Evolutionary conservation across 345 rosid species (phyloP), one percentile per base, ranked within the genome.

Genomic region (Garcia nutans): DNA sequence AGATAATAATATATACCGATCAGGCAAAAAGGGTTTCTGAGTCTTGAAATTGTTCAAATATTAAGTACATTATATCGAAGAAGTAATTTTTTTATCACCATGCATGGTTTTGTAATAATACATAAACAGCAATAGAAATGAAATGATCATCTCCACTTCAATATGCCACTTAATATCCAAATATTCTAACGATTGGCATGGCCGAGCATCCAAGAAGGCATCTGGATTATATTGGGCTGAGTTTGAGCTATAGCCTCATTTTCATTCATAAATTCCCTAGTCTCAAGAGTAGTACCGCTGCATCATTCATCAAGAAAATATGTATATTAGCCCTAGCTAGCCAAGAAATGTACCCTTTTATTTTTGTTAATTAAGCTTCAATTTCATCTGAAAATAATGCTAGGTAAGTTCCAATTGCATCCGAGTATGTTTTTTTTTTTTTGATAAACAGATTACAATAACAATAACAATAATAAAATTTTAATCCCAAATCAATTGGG

Each of bases 201-300:
- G 69, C 67, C 65, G 64, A 89, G 76, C 91, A 89, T 79, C 93
- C 93, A 89, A 0, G 77, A 72, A 3, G 91, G 91, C 60, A 89
- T 79, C 55, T 69, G 70, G 0, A 73, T 74, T 23, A 67, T 20
- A 12, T 68, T 12, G 12, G 76, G 74, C 28, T 68, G 84, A 44
- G 78, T n/a, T 50, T 71, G 81, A 70, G 71, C 67, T 55, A 72
- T 70, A 2, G 26, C 79, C 69, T 86, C 70, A 20, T 73, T 71
- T 67, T 20, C 73, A 33, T 52, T 76, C 66, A 44, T 44, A 45
- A 49, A 47, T 41, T 33, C 80, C 59, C 78, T 64, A 2, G 41
- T 42, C 44, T 72, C 84, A 69, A 75, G 77, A 77, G 44, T 49
- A 31, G 75, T 74, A 57, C 87, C 82, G 85, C 86, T 84, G 85